Base-by-base conservation (phyloP, 2,329 filamentous ascomycete genomes). In the Sclerotinia borealis region DNA sequence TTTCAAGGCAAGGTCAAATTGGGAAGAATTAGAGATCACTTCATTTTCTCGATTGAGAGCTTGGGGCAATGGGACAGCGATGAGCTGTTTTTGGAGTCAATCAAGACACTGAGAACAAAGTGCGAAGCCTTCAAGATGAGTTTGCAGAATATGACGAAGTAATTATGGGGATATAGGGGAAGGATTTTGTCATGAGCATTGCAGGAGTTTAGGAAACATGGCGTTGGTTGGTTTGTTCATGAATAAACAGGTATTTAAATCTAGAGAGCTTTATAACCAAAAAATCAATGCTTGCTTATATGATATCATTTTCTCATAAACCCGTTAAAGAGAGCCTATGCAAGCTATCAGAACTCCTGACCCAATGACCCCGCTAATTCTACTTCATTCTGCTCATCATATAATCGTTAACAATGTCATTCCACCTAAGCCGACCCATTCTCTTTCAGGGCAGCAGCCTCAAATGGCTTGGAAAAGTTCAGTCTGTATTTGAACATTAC, bases 1-100 rank as follows among this genome's bases (percentile, higher is more conserved):
- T 98, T 99, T 79, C 86, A 95, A 77, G 91, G 87, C 74, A 99
- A 97, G 81, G 95, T 99, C 68, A 93, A 92, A 81, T 85, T 99
- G 37, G 95, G 95, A 49, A 84, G 96, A 61, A 81, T 92, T 71
- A 83, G 92, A 68, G 95, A 99, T 76, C 96, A 99, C 79, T 99
- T 99, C 77, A 98, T 99, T 77, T 99, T 95, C 81, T 89, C 87
- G 61, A 83, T 99, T 41, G 95, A 99, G 81, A 97, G 93, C 80
- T 89, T 92, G 0, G 96, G 95, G 7, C 95, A 99, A 79, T 96
- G 92, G 81, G 88, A 95, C 64, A 96, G 92, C 74, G 93, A 98
- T 72, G 88, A 92, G 77, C 81, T 99, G 68, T 98, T 99, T 80
- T 77, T 99, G 63, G 92, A 98, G 78, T 87, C 91, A 34, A 84